A percentile compares a stretch with the other conserved stretches of the same genome.
phyloP scores from a whole-genome alignment of 1,139 yeast species.

The Zygoascus meyerae region DNA sequence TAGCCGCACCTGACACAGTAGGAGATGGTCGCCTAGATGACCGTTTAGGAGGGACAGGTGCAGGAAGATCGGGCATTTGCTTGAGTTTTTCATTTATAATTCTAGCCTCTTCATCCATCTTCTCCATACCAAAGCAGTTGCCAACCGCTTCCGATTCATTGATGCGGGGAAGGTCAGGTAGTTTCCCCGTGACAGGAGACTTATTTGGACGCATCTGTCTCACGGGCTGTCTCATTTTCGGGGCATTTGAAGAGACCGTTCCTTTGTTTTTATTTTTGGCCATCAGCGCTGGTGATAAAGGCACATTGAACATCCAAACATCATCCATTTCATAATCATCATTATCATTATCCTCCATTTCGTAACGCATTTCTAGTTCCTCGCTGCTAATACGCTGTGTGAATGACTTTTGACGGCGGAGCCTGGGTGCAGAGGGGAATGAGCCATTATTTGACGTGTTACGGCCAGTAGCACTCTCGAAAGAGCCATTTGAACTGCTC shows the following conservation, averaged over 20 bases:
- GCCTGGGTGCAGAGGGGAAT: constrained; percentile 7
- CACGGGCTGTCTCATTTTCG: not conserved
- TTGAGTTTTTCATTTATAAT: constrained; percentile 41
- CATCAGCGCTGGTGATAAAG: constrained; percentile 49
- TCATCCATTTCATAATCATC: constrained; percentile 52
- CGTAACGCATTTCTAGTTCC: constrained; percentile 33
- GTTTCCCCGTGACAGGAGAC: constrained; percentile 16
- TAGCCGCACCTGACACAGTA: not conserved
- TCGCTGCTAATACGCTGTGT: constrained; percentile 22
- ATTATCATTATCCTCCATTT: constrained; percentile 26
- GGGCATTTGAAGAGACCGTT: not conserved
- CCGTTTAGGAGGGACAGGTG: not conserved
- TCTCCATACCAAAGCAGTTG: constrained; percentile 21
- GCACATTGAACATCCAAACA: constrained; percentile 55
- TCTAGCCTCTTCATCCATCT: constrained; percentile 43
- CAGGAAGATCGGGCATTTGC: constrained; percentile 15
- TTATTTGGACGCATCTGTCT: not conserved
- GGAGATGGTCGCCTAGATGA: not conserved
- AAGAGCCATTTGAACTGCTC: not conserved
- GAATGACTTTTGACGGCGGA: constrained; percentile 4
- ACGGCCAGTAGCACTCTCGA: not conserved
- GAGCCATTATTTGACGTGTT: not conserved
- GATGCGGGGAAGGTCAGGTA: constrained; percentile 18
- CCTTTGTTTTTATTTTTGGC: constrained; percentile 22
- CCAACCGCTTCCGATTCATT: constrained; percentile 25